Evolutionary conservation across 2,329 filamentous ascomycete genomes (phyloP).

Genomic region (Didymella arachidicola): DNA sequence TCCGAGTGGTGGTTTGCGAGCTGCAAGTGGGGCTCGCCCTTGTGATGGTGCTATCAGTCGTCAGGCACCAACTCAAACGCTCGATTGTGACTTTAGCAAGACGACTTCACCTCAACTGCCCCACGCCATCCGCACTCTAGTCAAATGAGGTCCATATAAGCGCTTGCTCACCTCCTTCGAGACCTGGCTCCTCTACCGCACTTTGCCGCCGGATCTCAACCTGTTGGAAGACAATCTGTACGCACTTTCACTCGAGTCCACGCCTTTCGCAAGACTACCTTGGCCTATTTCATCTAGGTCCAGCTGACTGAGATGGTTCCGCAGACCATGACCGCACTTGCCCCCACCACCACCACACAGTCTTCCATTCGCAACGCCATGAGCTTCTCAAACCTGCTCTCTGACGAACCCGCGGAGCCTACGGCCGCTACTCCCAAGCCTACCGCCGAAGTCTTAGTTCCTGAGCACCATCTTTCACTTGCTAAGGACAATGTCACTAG

Average conservation of each 20-base stretch:
- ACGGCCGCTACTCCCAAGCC: constrained; percentile 1
- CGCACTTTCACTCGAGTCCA: constrained; percentile 2
- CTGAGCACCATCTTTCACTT: constrained; percentile 2
- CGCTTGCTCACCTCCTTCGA: constrained; percentile 39
- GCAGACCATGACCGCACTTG: constrained; percentile 6
- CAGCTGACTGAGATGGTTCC: constrained; percentile 4
- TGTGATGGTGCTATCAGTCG: constrained; percentile 7
- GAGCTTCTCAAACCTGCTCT: constrained; percentile 37
- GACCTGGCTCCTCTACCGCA: constrained; percentile 24
- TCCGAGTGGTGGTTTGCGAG: neutral
- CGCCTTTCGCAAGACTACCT: neutral
- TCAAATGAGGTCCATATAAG: constrained; percentile 22
- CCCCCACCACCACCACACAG: constrained; percentile 12
- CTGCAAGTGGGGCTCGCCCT: constrained; percentile 12
- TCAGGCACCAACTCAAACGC: constrained; percentile 34
- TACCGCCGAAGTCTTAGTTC: constrained; percentile 1
- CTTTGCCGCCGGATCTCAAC: constrained; percentile 8
- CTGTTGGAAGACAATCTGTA: neutral
- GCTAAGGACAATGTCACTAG: constrained; percentile 6
- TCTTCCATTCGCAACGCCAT: constrained; percentile 31
- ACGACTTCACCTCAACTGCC: constrained; percentile 28
- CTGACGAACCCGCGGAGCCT: neutral
- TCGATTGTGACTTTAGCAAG: constrained; percentile 25
- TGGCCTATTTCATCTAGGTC: constrained; percentile 7
- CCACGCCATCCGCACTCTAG: neutral